phyloP scores from a whole-genome alignment of 176 grass and related monocot species.

The Aechmea fasciata region DNA sequence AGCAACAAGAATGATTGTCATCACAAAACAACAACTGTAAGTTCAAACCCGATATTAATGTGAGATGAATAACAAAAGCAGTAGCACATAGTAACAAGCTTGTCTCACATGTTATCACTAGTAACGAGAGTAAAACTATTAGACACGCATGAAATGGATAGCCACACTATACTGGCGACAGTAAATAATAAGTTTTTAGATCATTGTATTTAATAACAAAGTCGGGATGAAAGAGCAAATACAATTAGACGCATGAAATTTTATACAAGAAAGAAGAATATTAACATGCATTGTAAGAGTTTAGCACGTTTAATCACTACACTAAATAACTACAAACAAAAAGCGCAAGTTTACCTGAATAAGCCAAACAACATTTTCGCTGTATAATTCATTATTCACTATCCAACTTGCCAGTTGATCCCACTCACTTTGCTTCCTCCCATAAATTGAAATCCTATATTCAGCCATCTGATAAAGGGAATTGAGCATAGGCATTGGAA shows the following conservation, averaged over 20 bases:
- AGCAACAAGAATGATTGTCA: too few species aligned
- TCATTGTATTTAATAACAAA: not conserved
- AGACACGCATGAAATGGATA: not conserved
- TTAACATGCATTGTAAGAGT: too few species aligned
- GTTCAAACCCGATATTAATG: too few species aligned
- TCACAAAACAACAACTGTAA: too few species aligned
- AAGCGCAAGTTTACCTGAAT: conserved; percentile 53
- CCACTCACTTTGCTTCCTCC: conserved; percentile 99
- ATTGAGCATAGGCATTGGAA: not conserved
- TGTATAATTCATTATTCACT: conserved; percentile 90
- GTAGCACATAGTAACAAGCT: not conserved
- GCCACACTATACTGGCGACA: not conserved
- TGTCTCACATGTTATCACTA: not conserved
- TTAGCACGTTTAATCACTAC: not conserved
- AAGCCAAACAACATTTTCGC: conserved; percentile 93
- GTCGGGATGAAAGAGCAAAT: too few species aligned
- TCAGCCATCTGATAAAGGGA: conserved; percentile 72
- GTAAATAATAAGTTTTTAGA: not conserved
- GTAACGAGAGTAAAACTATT: not conserved
- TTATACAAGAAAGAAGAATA: too few species aligned
- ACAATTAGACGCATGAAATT: too few species aligned
- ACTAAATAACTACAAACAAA: not conserved
- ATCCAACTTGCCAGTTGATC: conserved; percentile 98
- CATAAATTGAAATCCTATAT: conserved; percentile 89
- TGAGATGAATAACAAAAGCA: too few species aligned